These are phyloP conservation scores for Parietichytrium sp. DNA, from an alignment of 108 stramenopile genomes.

Conservation along the genomic window DNA sequence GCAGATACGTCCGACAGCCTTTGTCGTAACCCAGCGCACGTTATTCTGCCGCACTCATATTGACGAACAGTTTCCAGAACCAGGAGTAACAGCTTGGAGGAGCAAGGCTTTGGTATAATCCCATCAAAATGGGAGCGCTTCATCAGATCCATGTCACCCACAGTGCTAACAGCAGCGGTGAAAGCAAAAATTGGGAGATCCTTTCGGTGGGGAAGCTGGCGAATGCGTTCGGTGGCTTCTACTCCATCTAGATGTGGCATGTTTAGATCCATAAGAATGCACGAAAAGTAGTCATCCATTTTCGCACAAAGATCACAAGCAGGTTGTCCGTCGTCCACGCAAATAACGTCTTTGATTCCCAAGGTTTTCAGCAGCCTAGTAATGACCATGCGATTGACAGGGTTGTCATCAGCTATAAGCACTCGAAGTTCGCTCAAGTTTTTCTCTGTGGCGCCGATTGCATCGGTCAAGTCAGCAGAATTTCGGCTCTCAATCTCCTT, in stretches of 20 bases:
- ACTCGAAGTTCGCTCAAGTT: too few relatives aligned
- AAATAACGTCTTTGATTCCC: neutral
- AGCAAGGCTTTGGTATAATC: constrained; percentile 27
- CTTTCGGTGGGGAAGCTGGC: neutral
- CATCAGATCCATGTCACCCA: neutral
- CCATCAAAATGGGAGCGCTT: neutral
- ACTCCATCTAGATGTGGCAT: constrained; percentile 42
- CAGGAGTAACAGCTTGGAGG: too few relatives aligned
- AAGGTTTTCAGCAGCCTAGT: neutral
- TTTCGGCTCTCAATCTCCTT: too few relatives aligned
- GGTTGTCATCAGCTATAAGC: constrained; percentile 3
- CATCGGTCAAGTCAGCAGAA: too few relatives aligned
- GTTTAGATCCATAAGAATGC: constrained; percentile 34
- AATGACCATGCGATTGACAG: neutral
- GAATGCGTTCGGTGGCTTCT: neutral
- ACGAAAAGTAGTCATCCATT: neutral
- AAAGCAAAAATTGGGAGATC: constrained; percentile 32
- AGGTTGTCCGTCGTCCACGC: neutral
- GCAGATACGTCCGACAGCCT: too few relatives aligned
- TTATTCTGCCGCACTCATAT: too few relatives aligned
- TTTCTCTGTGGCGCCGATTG: too few relatives aligned
- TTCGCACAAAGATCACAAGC: constrained; percentile 13
- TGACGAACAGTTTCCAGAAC: too few relatives aligned
- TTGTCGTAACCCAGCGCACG: too few relatives aligned
- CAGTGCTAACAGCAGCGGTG: neutral